Conservation (phyloP, 75 land plant genomes). For the Sequoiadendron giganteum region DNA sequence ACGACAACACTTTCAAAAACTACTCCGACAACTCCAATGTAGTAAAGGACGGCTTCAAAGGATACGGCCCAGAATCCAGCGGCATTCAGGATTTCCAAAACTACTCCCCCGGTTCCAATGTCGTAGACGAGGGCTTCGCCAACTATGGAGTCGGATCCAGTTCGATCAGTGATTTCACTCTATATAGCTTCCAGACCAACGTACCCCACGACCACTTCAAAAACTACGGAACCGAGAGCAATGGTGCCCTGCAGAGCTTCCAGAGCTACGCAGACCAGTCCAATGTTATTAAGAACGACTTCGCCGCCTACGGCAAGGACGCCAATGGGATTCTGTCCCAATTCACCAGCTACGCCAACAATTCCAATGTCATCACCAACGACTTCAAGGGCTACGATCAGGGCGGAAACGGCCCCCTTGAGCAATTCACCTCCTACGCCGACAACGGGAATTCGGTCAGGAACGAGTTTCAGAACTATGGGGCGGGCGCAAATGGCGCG, state of each 20-base stretch:
- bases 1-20: constrained; percentile 27
- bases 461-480: constrained; percentile 48
- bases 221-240: constrained; percentile 28
- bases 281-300: constrained; percentile 38
- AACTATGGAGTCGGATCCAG: constrained; percentile 25
- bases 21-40: constrained; percentile 44
- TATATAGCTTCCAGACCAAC: constrained; percentile 24
- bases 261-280: constrained; percentile 28
- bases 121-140: constrained; percentile 37
- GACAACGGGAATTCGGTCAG: constrained; percentile 31
- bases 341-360: constrained; percentile 44
- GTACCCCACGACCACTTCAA: constrained; percentile 17
- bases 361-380: constrained; percentile 41
- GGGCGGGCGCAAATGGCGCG: constrained; percentile 26
- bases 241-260: constrained; percentile 16
- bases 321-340: constrained; percentile 20
- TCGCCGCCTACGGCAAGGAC: constrained; percentile 44
- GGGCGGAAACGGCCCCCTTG: constrained; percentile 28
- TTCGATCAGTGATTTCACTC: constrained; percentile 31
- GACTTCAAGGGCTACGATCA: constrained; percentile 29
- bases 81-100: constrained; percentile 29
- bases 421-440: constrained; percentile 41
- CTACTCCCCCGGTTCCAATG: constrained; percentile 40
- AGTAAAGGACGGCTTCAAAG: constrained; percentile 35
- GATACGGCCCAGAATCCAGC: constrained; percentile 47